Conservation (phyloP, 208 protist species). For the Acanthamoeba triangularis region DNA sequence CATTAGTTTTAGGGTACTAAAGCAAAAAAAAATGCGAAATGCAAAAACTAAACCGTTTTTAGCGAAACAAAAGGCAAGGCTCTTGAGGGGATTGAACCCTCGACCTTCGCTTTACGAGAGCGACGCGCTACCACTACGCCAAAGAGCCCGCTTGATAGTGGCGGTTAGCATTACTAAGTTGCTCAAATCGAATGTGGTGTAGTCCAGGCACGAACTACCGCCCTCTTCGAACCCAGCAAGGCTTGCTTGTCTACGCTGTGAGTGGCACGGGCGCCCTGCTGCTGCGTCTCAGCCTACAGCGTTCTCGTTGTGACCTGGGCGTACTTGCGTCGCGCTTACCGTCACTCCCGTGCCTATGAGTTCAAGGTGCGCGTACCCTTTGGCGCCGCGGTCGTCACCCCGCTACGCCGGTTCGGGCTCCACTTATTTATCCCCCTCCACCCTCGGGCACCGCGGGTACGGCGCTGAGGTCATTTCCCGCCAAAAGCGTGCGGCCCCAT, state of each 20-base stretch:
- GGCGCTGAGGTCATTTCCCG: background rate
- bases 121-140: constrained; percentile 45
- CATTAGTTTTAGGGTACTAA: no score
- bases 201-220: no score
- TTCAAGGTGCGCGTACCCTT: background rate
- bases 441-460: no score
- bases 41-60: background rate
- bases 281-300: no score
- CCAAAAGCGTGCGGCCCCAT: background rate
- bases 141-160: background rate
- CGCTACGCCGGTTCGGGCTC: no score
- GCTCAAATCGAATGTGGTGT: no score
- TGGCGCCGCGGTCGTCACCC: background rate
- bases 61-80: background rate
- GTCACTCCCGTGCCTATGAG: background rate
- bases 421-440: no score
- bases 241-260: no score
- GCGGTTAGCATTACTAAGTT: no score
- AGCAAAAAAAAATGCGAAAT: background rate
- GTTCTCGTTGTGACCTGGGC: no score
- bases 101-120: constrained; percentile 49
- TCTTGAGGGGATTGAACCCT: constrained; percentile 40
- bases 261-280: no score
- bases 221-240: no score
- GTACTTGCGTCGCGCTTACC: background rate